Conservation (phyloP, 2,329 filamentous ascomycete genomes). For the Didymosphaeria variabile region DNA sequence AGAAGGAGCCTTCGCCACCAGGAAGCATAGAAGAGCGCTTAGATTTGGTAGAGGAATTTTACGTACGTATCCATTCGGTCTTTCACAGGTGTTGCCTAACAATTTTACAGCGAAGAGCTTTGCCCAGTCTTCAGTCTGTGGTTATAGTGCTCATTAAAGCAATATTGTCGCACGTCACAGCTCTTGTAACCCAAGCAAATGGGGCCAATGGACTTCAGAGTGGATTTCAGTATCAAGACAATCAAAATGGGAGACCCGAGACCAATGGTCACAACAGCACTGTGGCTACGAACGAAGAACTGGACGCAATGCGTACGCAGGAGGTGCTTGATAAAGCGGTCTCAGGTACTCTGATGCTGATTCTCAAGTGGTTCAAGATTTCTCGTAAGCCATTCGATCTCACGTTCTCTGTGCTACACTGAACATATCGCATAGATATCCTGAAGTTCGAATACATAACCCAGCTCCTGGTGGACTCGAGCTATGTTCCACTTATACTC, state of each 20-base stretch:
- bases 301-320: constrained; percentile 80
- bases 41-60: constrained; percentile 80
- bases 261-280: constrained; percentile 40
- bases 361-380: constrained; percentile 95
- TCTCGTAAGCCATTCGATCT: constrained; percentile 69
- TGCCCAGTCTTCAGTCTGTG: constrained; percentile 90
- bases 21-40: constrained; percentile 71
- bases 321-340: constrained; percentile 93
- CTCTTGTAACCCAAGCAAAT: constrained; percentile 72
- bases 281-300: constrained; percentile 67
- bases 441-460: constrained; percentile 96
- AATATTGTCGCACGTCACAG: constrained; percentile 85
- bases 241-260: constrained; percentile 51
- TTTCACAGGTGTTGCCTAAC: constrained; percentile 21
- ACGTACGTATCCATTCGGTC: constrained; percentile 68
- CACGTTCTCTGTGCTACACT: neutral
- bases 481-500: constrained; percentile 89
- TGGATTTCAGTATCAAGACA: constrained; percentile 53
- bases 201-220: constrained; percentile 61
- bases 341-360: constrained; percentile 84
- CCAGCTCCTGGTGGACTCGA: constrained; percentile 91
- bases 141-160: constrained; percentile 93
- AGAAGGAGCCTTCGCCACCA: constrained; percentile 53
- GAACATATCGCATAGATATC: constrained; percentile 68
- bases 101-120: constrained; percentile 70